Evolutionary conservation across 176 grass and related monocot species (phyloP), one percentile per base, ranked within the genome.

Genomic region (Melocanna baccifera): DNA sequence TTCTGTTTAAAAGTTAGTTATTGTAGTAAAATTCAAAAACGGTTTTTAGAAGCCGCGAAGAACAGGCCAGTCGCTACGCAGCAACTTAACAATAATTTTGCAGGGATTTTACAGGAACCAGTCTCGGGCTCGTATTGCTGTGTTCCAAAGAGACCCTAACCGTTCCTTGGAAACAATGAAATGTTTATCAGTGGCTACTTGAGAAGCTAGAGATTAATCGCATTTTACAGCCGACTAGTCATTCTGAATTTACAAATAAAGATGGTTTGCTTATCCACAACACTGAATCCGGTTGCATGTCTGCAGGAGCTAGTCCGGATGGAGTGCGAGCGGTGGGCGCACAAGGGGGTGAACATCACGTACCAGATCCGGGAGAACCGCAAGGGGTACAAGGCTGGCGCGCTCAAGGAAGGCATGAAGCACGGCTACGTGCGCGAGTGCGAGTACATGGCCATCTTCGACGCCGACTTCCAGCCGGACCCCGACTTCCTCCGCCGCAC

Each of bases 391-490:
- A 98, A 98, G 85, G 96, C 96, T 8, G 96, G 93, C 1, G 96
- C 96, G 45, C 93, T 98, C 4, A 85, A 81, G 58, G 89, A 88
- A 13, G 96, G 96, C 8, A 98, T 98, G 96, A 89, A 81, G 81
- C 91, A 94, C 83, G 82, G 86, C 12, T 98, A 98, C 84, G 96
- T 98, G 15, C 72, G 90, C 9, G 73, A 77, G 1, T 98, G 96
- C 88, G 96, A 98, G 77, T 98, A 85, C 86, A 80, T 95, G 41
- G 93, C 29, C 32, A 93, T 98, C 83, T 98, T 98, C 57, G 93
- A 98, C 47, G 96, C 96, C 80, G 93, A 98, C 84, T 98, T 98
- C 89, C 96, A 98, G 78, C 93, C 96, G 0, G 91, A 93, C 70
- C 84, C 96, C 11, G 91, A 93, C 88, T 98, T 71, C 86, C 89